Evolutionary conservation across 345 rosid genomes (phyloP).

Genomic region (Salix koriyanagi): DNA sequence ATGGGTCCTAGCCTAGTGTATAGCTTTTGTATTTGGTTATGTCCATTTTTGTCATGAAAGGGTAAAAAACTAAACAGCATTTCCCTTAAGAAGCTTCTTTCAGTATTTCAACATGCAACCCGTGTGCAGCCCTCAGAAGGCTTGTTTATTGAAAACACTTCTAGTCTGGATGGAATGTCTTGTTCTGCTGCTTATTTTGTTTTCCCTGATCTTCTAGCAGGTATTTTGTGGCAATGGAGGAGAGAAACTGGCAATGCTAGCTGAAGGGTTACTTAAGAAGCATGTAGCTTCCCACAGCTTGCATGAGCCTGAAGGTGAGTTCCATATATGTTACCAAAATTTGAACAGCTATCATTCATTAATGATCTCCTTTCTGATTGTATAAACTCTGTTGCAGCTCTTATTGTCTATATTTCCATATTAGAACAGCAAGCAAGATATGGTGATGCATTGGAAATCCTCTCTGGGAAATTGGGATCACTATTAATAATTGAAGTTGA

Average conservation of each 20-base stretch:
- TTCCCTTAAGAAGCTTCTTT: background rate
- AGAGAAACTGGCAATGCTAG: conserved; percentile 74
- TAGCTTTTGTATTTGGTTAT: background rate
- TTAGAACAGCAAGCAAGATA: conserved; percentile 84
- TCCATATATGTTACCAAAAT: background rate
- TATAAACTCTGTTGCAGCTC: conserved; percentile 54
- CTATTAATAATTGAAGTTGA: conserved; percentile 87
- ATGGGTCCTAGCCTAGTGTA: background rate
- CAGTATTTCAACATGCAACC: background rate
- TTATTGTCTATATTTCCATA: conserved; percentile 80
- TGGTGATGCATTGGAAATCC: conserved; percentile 73
- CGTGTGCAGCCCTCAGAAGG: background rate
- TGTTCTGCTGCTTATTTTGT: conserved; percentile 16
- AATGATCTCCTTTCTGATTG: conserved; percentile 6
- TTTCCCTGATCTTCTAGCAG: conserved; percentile 33
- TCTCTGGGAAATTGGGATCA: conserved; percentile 80
- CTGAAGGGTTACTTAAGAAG: conserved; percentile 92
- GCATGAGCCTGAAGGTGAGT: conserved; percentile 94
- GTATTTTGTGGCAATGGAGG: conserved; percentile 84
- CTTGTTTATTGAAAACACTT: background rate
- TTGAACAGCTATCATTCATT: background rate
- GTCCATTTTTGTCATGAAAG: background rate
- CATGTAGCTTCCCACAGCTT: conserved; percentile 81
- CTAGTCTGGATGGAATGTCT: background rate
- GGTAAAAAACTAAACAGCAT: background rate